These are phyloP conservation scores for Glycine tomentella DNA, from an alignment of 306 rosid species.

Conservation along the genomic window DNA sequence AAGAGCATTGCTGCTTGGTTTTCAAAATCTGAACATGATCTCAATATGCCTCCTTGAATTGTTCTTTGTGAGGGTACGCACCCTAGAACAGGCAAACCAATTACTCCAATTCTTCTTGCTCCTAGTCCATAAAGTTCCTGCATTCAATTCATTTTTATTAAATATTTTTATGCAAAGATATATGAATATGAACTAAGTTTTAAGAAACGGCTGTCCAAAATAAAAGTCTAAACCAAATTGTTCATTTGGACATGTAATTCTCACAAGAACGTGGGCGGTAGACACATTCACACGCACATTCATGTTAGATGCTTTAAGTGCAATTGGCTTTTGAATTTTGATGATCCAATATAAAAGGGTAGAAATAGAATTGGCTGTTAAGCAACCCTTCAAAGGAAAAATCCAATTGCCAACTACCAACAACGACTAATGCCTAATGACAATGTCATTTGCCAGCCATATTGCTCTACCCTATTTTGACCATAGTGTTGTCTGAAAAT, in stretches of 20 bases:
- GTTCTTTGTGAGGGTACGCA: constrained; percentile 82
- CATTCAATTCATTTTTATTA: neutral
- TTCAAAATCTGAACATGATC: constrained; percentile 55
- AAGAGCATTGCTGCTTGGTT: constrained; percentile 68
- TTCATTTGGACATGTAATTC: neutral
- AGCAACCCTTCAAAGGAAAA: neutral
- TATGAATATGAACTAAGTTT: too few relatives aligned
- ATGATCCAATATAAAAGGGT: neutral
- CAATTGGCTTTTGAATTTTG: neutral
- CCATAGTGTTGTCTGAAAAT: too few relatives aligned
- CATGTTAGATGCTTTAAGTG: too few relatives aligned
- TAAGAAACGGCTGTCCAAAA: neutral
- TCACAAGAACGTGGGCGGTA: neutral
- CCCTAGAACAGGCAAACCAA: constrained; percentile 62
- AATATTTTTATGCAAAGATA: neutral
- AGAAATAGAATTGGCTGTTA: neutral
- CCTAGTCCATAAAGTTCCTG: constrained; percentile 72
- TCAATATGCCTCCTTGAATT: constrained; percentile 52
- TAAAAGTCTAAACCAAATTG: neutral
- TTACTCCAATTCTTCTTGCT: constrained; percentile 71
- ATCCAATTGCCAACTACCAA: neutral
- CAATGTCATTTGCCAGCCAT: neutral
- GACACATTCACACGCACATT: too few relatives aligned
- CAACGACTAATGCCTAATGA: neutral
- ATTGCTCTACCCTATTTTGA: neutral